Evolutionary conservation across 805 yeast genomes (phyloP).

Genomic region (Candida sonorensis): DNA sequence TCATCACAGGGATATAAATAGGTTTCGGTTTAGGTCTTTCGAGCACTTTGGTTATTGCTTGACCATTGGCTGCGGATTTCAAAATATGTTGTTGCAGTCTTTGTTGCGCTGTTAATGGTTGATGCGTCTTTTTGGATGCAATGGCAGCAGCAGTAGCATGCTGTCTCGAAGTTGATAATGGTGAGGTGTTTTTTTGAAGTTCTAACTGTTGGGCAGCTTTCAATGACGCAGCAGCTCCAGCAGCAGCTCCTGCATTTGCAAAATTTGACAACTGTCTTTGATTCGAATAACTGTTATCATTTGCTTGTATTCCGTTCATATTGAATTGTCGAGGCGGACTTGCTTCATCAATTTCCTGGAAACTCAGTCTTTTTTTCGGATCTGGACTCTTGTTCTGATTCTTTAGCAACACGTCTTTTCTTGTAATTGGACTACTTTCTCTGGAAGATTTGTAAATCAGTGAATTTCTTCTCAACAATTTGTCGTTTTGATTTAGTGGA

Average conservation of each 20-base stretch:
- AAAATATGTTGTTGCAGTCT: slow-evolving; percentile 29
- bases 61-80: slow-evolving; percentile 26
- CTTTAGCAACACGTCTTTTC: no score
- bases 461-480: slow-evolving; percentile 4
- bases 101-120: slow-evolving; percentile 26
- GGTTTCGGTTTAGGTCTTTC: slow-evolving; percentile 21
- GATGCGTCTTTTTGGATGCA: slow-evolving; percentile 11
- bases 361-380: no score
- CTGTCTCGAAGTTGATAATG: slow-evolving; percentile 3
- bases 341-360: no score
- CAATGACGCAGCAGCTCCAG: no score
- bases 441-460: background rate
- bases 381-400: no score
- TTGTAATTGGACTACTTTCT: slow-evolving; percentile 9
- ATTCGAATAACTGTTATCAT: no score
- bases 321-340: no score
- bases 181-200: background rate
- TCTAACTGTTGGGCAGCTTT: no score
- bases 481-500: slow-evolving; percentile 1
- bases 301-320: no score
- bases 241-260: slow-evolving; percentile 21
- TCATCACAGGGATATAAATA: slow-evolving; percentile 4
- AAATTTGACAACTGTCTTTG: slow-evolving; percentile 7
- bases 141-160: slow-evolving; percentile 20
- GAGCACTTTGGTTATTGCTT: slow-evolving; percentile 21